Evolutionary conservation across 306 rosid species (phyloP), one percentile per base, ranked within the genome.

Genomic region (Argentina anserina): DNA sequence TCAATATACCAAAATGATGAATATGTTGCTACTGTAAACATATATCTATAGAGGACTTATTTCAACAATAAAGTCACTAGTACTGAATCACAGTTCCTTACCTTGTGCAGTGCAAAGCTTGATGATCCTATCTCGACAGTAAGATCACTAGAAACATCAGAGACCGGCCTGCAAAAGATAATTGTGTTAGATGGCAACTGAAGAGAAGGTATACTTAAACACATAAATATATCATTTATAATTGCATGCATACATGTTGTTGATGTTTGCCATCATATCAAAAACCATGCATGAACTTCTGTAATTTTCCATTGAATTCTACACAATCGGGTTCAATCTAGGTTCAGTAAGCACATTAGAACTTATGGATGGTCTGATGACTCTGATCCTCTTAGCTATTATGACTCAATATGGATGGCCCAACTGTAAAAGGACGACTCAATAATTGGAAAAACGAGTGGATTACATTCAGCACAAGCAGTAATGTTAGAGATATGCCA

Each of bases 121-220:
- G 99, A 86, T 61, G 96, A 76, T 86, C 97, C 99, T 5, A 95
- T 84, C 84, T 95, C 99, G 0, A 95, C 76, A 45, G 84, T 85
- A 66, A 95, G 92, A 80, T 95, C 99, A 66, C 97, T 95, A 42
- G 99, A 87, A 63, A 91, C 97, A 80, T 95, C 99, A 55, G 99
- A 95, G 63, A 95, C 90, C 23, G 99, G 97, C 99, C 99, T 95
- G 97, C 65, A 83, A 83, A 40, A 80, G 6, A 66, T 33, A 75
- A 74, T 39, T 50, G 70, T 13, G 72, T 71, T 75, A 79, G 80
- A 83, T 73, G 46, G 71, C 67, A 67, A 76, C 77, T 63, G 65
- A 63, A 67, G 41, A 62, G 60, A 50, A 75, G 81, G 68, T 80
- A 80, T 72, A 78, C 75, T 31, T 52, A 25, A 75, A 76, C 70